Conservation (phyloP, 202 grass and related monocot genomes). For the Tripidium arundinaceum region DNA sequence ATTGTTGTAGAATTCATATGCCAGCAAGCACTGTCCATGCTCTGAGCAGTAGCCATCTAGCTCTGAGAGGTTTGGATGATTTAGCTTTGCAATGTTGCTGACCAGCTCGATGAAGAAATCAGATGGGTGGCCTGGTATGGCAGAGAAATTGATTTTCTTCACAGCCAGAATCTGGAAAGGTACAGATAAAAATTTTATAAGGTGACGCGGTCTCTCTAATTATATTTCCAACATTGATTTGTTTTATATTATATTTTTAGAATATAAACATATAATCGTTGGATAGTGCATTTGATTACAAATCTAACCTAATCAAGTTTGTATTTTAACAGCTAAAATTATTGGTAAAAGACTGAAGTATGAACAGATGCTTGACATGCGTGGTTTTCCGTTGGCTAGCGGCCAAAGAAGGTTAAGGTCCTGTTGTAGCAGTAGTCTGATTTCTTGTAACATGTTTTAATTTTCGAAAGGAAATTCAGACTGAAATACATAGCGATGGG, state of each 20-base stretch:
- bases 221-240: background rate
- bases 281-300: background rate
- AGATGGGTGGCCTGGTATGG: slow-evolving; percentile 47
- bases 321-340: background rate
- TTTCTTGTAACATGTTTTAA: too few species aligned
- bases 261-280: background rate
- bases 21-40: slow-evolving; percentile 79
- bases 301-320: background rate
- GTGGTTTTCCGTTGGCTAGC: background rate
- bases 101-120: slow-evolving; percentile 68
- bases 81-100: slow-evolving; percentile 55
- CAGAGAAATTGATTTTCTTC: slow-evolving; percentile 78
- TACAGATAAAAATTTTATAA: slow-evolving; percentile 13
- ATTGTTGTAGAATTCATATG: slow-evolving; percentile 69
- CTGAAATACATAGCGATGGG: too few species aligned
- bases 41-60: slow-evolving; percentile 81
- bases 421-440: background rate
- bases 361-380: background rate
- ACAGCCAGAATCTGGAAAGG: slow-evolving; percentile 66
- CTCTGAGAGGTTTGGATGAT: slow-evolving; percentile 74
- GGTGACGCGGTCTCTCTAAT: too few species aligned
- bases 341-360: background rate
- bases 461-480: too few species aligned
- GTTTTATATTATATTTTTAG: too few species aligned
- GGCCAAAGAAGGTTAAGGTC: background rate